Percentiles rank a stretch among this genome's conserved stretches.
These are phyloP conservation scores for Verbena officinalis DNA, from an alignment of 257 asterid genomes.

Conservation along the genomic window DNA sequence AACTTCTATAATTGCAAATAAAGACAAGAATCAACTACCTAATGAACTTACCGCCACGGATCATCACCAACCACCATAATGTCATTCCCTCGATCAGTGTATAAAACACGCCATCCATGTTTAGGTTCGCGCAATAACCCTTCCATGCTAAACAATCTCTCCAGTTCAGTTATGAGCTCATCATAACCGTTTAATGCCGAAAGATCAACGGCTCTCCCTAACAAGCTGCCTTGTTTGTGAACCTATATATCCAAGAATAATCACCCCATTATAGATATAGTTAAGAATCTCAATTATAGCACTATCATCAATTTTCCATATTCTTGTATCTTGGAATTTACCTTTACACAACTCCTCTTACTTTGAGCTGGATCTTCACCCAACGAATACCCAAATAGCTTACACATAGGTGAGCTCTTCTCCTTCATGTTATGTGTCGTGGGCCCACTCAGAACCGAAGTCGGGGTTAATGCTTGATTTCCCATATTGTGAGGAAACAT, in stretches of 20 bases:
- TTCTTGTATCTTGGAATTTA: constrained; percentile 22
- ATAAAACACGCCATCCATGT: constrained; percentile 69
- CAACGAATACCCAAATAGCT: constrained; percentile 67
- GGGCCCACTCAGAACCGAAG: constrained; percentile 38
- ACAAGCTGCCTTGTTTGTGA: constrained; percentile 83
- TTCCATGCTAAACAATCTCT: constrained; percentile 73
- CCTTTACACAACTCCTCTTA: constrained; percentile 77
- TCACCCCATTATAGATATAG: neutral
- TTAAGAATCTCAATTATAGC: no score
- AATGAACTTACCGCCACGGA: constrained; percentile 78
- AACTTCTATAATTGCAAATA: neutral
- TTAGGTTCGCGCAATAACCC: constrained; percentile 61
- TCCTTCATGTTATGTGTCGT: constrained; percentile 37
- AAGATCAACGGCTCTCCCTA: constrained; percentile 80
- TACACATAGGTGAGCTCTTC: constrained; percentile 40
- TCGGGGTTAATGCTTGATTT: constrained; percentile 35
- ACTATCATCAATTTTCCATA: neutral
- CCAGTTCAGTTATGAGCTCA: constrained; percentile 64
- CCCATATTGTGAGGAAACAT: constrained; percentile 46
- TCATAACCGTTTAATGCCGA: constrained; percentile 54
- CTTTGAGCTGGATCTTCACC: constrained; percentile 53
- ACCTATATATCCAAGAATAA: constrained; percentile 47
- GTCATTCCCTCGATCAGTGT: constrained; percentile 76
- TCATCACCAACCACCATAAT: constrained; percentile 86
- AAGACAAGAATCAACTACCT: neutral